These are phyloP conservation scores for Gracilaria vermiculophylla DNA, from an alignment of 23 red algal genomes.

Conservation along the genomic window DNA sequence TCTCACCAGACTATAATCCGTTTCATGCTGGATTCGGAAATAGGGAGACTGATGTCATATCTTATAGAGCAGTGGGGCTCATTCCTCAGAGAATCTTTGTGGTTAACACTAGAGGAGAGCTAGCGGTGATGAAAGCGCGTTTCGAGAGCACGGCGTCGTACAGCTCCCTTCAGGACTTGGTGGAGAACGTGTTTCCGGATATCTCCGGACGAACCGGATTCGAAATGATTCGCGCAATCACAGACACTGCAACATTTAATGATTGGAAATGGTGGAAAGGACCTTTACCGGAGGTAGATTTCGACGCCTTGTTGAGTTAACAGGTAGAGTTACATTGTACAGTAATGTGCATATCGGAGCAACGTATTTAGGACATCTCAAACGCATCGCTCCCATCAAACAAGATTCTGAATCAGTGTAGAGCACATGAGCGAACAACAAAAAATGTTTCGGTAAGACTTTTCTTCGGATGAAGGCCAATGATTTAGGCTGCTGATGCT, in stretches of 20 bases:
- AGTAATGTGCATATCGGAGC: no score
- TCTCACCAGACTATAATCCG: conserved; percentile 84
- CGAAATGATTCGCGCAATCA: conserved; percentile 47
- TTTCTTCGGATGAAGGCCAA: no score
- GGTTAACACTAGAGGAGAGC: conserved; percentile 87
- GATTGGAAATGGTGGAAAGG: conserved; percentile 70
- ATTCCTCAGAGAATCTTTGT: conserved; percentile 88
- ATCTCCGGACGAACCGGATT: conserved; percentile 50
- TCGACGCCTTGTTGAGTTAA: conserved; percentile 42
- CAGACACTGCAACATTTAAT: conserved; percentile 56
- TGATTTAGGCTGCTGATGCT: no score
- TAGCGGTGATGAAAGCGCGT: conserved; percentile 80
- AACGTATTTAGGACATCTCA: no score
- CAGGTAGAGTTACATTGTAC: no score
- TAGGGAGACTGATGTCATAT: conserved; percentile 84
- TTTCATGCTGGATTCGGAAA: conserved; percentile 99
- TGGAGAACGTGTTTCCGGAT: conserved; percentile 91
- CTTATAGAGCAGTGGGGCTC: conserved; percentile 83
- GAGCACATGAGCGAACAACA: no score
- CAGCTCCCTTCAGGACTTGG: conserved; percentile 68
- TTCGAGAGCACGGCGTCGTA: conserved; percentile 76
- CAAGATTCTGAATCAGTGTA: no score
- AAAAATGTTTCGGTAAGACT: no score
- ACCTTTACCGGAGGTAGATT: conserved; percentile 51
- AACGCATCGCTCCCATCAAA: no score